phyloP scores from a whole-genome alignment of 306 rosid species.

The Luffa aegyptiaca region DNA sequence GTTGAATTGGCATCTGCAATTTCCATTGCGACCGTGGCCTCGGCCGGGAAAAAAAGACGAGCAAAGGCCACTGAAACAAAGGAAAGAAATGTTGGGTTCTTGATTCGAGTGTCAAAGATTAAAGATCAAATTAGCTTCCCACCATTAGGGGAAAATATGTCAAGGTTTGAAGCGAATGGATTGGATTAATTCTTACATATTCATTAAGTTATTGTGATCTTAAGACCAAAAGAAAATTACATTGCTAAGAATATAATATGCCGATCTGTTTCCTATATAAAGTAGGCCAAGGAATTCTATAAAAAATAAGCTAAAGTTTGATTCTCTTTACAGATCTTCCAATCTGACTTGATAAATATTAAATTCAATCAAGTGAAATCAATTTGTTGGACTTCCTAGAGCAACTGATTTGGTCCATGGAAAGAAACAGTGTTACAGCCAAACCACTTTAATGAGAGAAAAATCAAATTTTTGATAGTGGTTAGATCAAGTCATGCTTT shows the following conservation, averaged over 20 bases:
- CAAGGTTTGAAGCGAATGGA: neutral
- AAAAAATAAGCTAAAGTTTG: neutral
- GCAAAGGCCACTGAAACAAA: constrained; percentile 73
- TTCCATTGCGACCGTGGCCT: constrained; percentile 76
- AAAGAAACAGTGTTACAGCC: neutral
- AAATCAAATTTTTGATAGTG: neutral
- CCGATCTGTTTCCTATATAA: neutral
- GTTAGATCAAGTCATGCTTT: neutral
- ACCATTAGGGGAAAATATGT: neutral
- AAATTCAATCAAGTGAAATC: neutral
- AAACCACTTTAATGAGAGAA: neutral
- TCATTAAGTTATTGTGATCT: neutral
- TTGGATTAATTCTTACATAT: neutral
- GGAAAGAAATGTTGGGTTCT: neutral
- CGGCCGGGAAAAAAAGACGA: constrained; percentile 56
- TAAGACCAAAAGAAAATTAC: neutral
- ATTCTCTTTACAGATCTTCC: neutral
- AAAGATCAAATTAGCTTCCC: neutral
- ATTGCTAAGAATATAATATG: neutral
- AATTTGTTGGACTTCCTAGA: neutral
- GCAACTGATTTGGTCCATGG: neutral
- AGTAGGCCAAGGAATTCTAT: neutral
- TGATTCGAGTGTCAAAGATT: neutral
- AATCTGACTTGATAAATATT: neutral
- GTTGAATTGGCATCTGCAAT: constrained; percentile 57